A percentile compares a stretch with the other conserved stretches of the same genome.
phyloP scores from a whole-genome alignment of 2,329 filamentous ascomycete species.

The Botrytis pseudocinerea region DNA sequence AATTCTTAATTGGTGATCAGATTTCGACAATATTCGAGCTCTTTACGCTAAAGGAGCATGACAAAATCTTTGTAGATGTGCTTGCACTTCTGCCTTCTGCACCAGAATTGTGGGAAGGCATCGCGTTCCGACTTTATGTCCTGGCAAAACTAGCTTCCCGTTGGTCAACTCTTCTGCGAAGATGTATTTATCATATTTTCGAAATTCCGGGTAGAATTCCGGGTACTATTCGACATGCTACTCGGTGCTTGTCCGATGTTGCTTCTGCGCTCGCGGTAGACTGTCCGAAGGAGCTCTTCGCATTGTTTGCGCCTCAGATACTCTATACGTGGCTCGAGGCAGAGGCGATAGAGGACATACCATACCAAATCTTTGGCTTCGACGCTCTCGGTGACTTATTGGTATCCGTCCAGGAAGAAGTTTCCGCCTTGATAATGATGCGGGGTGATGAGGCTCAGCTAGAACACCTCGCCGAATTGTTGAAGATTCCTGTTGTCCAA shows the following conservation, averaged over 20 bases:
- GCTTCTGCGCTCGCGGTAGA: conserved; percentile 64
- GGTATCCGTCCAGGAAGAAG: conserved; percentile 70
- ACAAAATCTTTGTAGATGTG: conserved; percentile 81
- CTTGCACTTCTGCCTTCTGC: conserved; percentile 76
- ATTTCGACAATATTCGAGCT: conserved; percentile 76
- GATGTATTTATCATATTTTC: conserved; percentile 91
- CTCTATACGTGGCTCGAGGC: conserved; percentile 85
- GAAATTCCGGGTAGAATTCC: conserved; percentile 78
- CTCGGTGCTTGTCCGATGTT: conserved; percentile 67
- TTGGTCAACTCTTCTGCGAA: conserved; percentile 84
- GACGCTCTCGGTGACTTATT: conserved; percentile 67
- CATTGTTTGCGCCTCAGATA: conserved; percentile 82
- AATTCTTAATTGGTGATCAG: conserved; percentile 70
- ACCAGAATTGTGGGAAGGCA: conserved; percentile 72
- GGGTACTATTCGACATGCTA: conserved; percentile 67
- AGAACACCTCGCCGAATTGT: conserved; percentile 56
- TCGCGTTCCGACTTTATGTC: conserved; percentile 77
- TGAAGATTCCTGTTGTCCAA: conserved; percentile 55
- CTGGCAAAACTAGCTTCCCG: conserved; percentile 74
- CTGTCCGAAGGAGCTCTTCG: conserved; percentile 71
- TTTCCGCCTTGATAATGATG: conserved; percentile 80
- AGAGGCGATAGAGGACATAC: conserved; percentile 68
- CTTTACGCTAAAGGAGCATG: conserved; percentile 81
- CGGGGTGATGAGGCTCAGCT: conserved; percentile 68
- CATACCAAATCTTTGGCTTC: conserved; percentile 85